These are phyloP conservation scores for Ormosia emarginata DNA, from an alignment of 306 rosid species.

Conservation along the genomic window DNA sequence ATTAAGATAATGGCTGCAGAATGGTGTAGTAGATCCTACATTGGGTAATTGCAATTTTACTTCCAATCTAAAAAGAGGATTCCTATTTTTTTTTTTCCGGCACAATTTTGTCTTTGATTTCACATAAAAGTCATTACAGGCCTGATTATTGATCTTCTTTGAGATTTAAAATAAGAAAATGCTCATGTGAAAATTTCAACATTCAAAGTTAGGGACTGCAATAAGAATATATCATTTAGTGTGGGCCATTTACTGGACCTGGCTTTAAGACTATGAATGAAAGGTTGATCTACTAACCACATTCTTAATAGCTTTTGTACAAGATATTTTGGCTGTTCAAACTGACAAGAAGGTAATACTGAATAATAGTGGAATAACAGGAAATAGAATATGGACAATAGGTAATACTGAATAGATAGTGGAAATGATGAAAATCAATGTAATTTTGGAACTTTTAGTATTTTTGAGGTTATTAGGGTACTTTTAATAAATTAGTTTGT, in stretches of 20 bases:
- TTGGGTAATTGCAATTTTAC: background rate
- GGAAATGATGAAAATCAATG: background rate
- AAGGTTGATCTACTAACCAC: background rate
- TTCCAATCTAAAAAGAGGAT: background rate
- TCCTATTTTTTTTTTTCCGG: background rate
- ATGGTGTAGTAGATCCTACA: background rate
- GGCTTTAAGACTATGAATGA: background rate
- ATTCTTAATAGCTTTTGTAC: background rate
- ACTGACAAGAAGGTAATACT: background rate
- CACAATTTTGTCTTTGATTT: background rate
- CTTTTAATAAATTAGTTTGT: background rate
- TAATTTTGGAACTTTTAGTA: background rate
- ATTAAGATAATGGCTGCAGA: background rate
- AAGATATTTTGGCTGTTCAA: background rate
- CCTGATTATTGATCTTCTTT: background rate
- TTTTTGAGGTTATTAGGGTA: background rate
- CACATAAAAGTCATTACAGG: background rate
- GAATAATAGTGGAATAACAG: background rate
- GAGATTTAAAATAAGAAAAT: background rate
- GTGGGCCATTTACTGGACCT: conserved; percentile 22
- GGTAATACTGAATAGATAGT: background rate
- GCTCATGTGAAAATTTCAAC: background rate
- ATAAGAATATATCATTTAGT: conserved; percentile 20
- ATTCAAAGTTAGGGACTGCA: background rate
- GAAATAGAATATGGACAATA: background rate